phyloP scores from a whole-genome alignment of 2,329 filamentous ascomycete species.

The Pezicula radicicola region DNA sequence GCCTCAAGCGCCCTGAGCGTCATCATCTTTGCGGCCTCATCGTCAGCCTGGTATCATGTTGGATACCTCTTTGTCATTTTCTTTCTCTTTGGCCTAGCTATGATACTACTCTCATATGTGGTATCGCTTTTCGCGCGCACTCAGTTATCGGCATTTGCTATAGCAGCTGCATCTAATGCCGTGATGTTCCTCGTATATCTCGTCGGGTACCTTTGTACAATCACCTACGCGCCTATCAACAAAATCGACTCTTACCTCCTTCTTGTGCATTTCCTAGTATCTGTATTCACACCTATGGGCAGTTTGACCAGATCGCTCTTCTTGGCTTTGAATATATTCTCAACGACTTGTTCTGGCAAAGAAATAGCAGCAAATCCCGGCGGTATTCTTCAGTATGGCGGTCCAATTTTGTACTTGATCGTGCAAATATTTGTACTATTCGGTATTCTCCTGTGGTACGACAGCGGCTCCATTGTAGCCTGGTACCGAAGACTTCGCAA shows the following conservation, averaged over 20 bases:
- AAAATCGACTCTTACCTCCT: slow-evolving; percentile 65
- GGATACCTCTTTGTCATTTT: slow-evolving; percentile 82
- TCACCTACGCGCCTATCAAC: slow-evolving; percentile 71
- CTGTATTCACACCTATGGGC: slow-evolving; percentile 71
- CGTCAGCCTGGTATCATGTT: slow-evolving; percentile 72
- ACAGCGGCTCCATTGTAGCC: slow-evolving; percentile 67
- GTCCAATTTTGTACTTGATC: slow-evolving; percentile 79
- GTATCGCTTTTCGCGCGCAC: slow-evolving; percentile 77
- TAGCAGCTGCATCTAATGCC: slow-evolving; percentile 74
- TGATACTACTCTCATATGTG: slow-evolving; percentile 74
- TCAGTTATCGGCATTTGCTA: slow-evolving; percentile 81
- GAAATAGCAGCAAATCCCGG: slow-evolving; percentile 66
- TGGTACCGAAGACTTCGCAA: slow-evolving; percentile 38
- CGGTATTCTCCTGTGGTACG: slow-evolving; percentile 71
- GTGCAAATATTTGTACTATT: slow-evolving; percentile 72
- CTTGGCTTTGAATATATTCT: slow-evolving; percentile 79
- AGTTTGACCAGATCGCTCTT: slow-evolving; percentile 74
- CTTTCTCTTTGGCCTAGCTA: slow-evolving; percentile 75
- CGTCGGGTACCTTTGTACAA: slow-evolving; percentile 66
- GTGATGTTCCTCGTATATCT: slow-evolving; percentile 69
- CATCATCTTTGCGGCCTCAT: slow-evolving; percentile 63
- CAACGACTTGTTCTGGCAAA: slow-evolving; percentile 67
- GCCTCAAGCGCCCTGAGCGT: slow-evolving; percentile 62
- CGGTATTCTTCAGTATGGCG: slow-evolving; percentile 72
- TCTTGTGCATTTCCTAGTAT: slow-evolving; percentile 73